phyloP scores from a whole-genome alignment of 129 eudicot species.

The Flaveria robusta region DNA sequence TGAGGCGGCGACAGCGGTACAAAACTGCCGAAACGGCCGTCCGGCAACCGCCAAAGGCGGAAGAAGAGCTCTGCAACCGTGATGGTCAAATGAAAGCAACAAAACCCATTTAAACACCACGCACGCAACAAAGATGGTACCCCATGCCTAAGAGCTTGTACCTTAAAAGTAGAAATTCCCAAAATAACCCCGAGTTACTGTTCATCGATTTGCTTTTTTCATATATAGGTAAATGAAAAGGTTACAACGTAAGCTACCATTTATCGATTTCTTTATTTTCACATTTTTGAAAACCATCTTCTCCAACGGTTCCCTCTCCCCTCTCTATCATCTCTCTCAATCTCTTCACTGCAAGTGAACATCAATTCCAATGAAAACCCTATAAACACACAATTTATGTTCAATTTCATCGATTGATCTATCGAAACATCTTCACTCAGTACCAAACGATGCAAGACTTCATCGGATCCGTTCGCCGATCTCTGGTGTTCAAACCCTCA shows the following conservation, averaged over 20 bases:
- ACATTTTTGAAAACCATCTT: conserved; percentile 43
- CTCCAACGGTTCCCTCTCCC: conserved; percentile 46
- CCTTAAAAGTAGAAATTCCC: too few species aligned
- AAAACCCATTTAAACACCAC: too few species aligned
- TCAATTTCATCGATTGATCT: conserved; percentile 25
- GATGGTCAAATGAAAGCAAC: too few species aligned
- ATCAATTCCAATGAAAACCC: conserved; percentile 30
- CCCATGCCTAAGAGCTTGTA: too few species aligned
- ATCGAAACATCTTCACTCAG: conserved; percentile 7
- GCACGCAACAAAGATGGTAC: too few species aligned
- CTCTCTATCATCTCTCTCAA: conserved; percentile 34
- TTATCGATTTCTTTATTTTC: conserved; percentile 39
- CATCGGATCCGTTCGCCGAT: conserved; percentile 92
- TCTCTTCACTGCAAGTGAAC: conserved; percentile 31
- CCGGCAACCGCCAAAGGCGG: too few species aligned
- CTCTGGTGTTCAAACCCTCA: conserved; percentile 78
- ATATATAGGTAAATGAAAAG: conserved; percentile 9
- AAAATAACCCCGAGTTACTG: too few species aligned
- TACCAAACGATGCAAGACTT: conserved; percentile 69
- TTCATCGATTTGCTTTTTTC: too few species aligned
- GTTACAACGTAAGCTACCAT: conserved; percentile 30
- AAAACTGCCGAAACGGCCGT: too few species aligned
- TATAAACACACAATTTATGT: conserved; percentile 11
- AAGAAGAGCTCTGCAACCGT: too few species aligned
- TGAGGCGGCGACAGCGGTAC: too few species aligned